Evolutionary conservation across 495 filamentous ascomycete species (phyloP).

Genomic region (Tuber magnatum): DNA sequence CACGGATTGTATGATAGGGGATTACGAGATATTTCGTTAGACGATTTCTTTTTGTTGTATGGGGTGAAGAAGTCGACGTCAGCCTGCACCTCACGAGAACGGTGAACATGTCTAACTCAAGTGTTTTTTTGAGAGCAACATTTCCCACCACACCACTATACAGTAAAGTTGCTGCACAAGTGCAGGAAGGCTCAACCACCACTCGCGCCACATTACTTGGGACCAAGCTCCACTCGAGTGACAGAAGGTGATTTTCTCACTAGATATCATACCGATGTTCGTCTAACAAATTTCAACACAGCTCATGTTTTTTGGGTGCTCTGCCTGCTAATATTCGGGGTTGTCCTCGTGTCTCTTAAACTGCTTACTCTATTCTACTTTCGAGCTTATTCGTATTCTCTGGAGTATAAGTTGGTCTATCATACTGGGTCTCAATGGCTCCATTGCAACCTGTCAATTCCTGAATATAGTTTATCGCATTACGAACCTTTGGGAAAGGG

Average conservation of each 20-base stretch:
- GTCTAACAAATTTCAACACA: too few relatives aligned
- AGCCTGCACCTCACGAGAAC: background rate
- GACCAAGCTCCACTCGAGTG: background rate
- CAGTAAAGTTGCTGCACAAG: too few relatives aligned
- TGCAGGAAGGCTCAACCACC: background rate
- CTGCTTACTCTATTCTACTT: too few relatives aligned
- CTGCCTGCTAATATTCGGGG: too few relatives aligned
- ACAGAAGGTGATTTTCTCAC: background rate
- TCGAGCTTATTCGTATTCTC: background rate
- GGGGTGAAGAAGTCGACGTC: background rate
- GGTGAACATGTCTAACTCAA: background rate
- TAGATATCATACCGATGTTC: too few relatives aligned
- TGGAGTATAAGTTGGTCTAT: background rate
- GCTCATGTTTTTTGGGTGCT: too few relatives aligned
- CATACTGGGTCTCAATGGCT: background rate
- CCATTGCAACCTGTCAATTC: background rate
- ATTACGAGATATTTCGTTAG: background rate
- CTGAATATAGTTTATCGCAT: background rate
- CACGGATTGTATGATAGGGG: background rate
- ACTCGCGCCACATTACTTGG: background rate
- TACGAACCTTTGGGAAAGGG: background rate
- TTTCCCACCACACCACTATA: background rate
- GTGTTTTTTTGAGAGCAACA: background rate
- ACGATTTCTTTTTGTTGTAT: background rate
- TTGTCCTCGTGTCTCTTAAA: too few relatives aligned